Percentiles rank a stretch among this genome's conserved stretches.
These are phyloP conservation scores for Arctium minus DNA, from an alignment of 129 eudicot species.

Conservation along the genomic window DNA sequence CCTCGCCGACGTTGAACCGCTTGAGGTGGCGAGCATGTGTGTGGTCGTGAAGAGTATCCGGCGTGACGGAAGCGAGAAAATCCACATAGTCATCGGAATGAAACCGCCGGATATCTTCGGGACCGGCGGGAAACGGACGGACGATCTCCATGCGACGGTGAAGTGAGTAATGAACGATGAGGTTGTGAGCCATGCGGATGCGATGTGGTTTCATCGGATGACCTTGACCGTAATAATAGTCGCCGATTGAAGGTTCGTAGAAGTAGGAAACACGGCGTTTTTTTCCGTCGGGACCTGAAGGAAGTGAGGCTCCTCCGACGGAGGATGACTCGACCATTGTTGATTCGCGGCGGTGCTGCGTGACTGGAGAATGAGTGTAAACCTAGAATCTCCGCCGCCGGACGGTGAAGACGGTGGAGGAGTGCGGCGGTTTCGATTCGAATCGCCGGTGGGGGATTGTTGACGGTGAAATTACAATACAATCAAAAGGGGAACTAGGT, in stretches of 20 bases:
- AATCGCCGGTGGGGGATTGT: background rate
- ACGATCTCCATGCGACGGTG: slow-evolving; percentile 79
- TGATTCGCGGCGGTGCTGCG: slow-evolving; percentile 4
- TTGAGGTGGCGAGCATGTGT: slow-evolving; percentile 41
- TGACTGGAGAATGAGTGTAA: background rate
- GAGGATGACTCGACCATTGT: slow-evolving; percentile 43
- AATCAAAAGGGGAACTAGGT: background rate
- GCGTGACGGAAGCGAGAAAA: slow-evolving; percentile 62
- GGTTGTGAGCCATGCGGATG: slow-evolving; percentile 89
- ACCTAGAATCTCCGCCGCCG: background rate
- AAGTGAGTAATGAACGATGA: slow-evolving; percentile 68
- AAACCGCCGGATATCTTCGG: slow-evolving; percentile 59
- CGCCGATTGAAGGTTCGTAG: slow-evolving; percentile 88
- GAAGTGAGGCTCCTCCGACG: slow-evolving; percentile 68
- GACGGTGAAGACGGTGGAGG: background rate
- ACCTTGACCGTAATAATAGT: slow-evolving; percentile 92
- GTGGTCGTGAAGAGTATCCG: slow-evolving; percentile 49
- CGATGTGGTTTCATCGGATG: slow-evolving; percentile 98
- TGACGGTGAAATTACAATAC: background rate
- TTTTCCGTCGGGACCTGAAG: slow-evolving; percentile 60
- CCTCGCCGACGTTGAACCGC: slow-evolving; percentile 81
- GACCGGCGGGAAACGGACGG: slow-evolving; percentile 70
- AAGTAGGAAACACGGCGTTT: slow-evolving; percentile 88
- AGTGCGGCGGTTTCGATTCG: background rate
- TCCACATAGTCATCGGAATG: slow-evolving; percentile 82